Evolutionary conservation across 345 rosid species (phyloP).

Genomic region (Populus deltoides): DNA sequence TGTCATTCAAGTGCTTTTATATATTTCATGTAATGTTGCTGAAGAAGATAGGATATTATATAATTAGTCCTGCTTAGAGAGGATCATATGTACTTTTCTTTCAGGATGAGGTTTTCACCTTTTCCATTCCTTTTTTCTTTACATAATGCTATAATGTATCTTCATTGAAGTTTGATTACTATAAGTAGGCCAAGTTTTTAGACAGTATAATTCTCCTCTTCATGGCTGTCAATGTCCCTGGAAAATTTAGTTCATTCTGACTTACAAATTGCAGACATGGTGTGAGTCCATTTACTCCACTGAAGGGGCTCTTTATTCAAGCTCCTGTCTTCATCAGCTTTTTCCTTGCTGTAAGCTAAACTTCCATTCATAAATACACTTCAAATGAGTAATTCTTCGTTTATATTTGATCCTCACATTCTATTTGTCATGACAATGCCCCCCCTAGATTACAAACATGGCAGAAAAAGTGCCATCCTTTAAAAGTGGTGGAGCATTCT

Average conservation of each 20-base stretch:
- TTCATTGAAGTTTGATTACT: background rate
- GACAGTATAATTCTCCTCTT: background rate
- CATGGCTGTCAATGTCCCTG: background rate
- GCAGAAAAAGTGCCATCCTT: constrained; percentile 87
- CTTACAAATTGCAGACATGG: constrained; percentile 55
- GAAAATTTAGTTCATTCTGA: constrained; percentile 8
- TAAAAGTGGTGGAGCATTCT: constrained; percentile 72
- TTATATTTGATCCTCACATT: background rate
- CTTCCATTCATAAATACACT: background rate
- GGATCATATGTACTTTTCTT: background rate
- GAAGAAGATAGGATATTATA: background rate
- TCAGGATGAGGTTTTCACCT: background rate
- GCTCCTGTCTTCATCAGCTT: constrained; percentile 76
- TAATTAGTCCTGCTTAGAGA: background rate
- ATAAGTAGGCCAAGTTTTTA: background rate
- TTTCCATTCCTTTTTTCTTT: background rate
- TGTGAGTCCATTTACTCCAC: constrained; percentile 70
- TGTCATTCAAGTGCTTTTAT: background rate
- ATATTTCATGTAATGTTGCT: too few species aligned
- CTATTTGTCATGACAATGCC: background rate
- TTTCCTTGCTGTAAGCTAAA: constrained; percentile 74
- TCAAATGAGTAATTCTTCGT: background rate
- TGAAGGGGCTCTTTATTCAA: constrained; percentile 79
- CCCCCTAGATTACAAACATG: constrained; percentile 66
- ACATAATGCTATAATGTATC: background rate